These are phyloP conservation scores for Lumnitzera racemosa DNA, from an alignment of 345 rosid species.

Conservation along the genomic window DNA sequence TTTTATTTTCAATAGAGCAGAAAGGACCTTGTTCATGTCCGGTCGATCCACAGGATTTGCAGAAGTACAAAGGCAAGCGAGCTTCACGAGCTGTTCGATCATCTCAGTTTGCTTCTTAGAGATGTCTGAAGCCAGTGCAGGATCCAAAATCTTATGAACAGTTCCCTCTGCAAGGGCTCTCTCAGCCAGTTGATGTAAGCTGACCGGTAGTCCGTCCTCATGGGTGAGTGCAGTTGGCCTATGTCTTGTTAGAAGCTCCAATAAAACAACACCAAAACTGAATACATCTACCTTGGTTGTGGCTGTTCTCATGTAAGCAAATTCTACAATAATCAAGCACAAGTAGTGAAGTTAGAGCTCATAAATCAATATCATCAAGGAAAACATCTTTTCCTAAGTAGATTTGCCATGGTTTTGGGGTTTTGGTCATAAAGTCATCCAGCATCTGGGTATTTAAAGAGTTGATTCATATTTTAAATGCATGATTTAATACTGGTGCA, in stretches of 20 bases:
- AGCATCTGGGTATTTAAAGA: too few relatives aligned
- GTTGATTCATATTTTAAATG: too few relatives aligned
- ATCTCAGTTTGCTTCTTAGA: constrained; percentile 20
- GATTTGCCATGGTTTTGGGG: neutral
- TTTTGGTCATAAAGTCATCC: too few relatives aligned
- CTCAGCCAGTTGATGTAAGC: constrained; percentile 46
- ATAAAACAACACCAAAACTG: constrained; percentile 68
- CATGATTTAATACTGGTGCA: too few relatives aligned
- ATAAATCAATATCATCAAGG: neutral
- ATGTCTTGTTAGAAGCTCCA: constrained; percentile 62
- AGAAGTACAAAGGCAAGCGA: constrained; percentile 52
- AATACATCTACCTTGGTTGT: constrained; percentile 79
- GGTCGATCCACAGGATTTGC: constrained; percentile 64
- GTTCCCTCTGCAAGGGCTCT: constrained; percentile 32
- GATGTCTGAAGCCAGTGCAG: constrained; percentile 14
- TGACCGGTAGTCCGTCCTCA: constrained; percentile 39
- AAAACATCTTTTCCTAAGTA: neutral
- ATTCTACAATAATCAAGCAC: constrained; percentile 33
- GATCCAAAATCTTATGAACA: constrained; percentile 41
- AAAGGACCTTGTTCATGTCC: constrained; percentile 44
- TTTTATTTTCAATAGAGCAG: constrained; percentile 38
- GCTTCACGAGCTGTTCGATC: constrained; percentile 30
- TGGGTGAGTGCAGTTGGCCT: constrained; percentile 64
- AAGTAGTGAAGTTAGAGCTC: neutral
- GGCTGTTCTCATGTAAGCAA: constrained; percentile 74